A percentile compares a stretch with the other conserved stretches of the same genome.
Evolutionary conservation across 163 green algal genomes (phyloP).

Genomic region (Trebouxiophyceae sp.): DNA sequence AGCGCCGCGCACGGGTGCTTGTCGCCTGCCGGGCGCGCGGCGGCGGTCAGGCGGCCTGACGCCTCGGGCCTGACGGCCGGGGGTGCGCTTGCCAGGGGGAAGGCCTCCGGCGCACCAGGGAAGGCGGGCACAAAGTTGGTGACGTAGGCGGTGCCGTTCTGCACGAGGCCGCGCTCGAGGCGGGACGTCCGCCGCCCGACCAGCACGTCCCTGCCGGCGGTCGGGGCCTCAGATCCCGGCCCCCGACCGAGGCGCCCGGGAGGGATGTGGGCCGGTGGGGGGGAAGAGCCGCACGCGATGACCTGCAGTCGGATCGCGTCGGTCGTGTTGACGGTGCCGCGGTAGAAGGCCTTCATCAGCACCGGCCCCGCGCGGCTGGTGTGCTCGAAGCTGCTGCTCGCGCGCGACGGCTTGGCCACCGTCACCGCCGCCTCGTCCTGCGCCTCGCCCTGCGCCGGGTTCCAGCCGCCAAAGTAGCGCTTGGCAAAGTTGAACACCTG

Average conservation of each 20-base stretch:
- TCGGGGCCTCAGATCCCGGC: not conserved
- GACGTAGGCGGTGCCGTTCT: conserved; percentile 17
- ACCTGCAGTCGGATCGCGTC: conserved; percentile 43
- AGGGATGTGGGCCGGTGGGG: not conserved
- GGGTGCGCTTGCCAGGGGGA: too few relatives aligned
- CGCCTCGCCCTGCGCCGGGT: not conserved
- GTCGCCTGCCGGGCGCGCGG: conserved; percentile 55
- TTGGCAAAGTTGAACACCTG: conserved; percentile 39
- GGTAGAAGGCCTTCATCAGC: conserved; percentile 56
- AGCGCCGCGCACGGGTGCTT: conserved; percentile 37
- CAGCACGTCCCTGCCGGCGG: conserved; percentile 31
- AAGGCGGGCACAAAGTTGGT: too few relatives aligned
- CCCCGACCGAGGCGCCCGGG: not conserved
- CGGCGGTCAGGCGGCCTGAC: too few relatives aligned
- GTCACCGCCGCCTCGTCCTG: not conserved
- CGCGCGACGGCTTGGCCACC: not conserved
- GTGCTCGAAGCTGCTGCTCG: conserved; percentile 1
- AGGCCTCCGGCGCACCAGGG: too few relatives aligned
- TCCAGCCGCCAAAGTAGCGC: conserved; percentile 67
- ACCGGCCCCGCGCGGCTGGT: conserved; percentile 27
- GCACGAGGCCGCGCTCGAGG: conserved; percentile 46
- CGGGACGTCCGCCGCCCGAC: conserved; percentile 38
- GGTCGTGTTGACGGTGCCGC: conserved; percentile 30
- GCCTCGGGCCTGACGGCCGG: too few relatives aligned
- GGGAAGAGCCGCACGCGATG: conserved; percentile 10